These are phyloP conservation scores for Linum lewisii DNA, from an alignment of 345 rosid species.

Conservation along the genomic window DNA sequence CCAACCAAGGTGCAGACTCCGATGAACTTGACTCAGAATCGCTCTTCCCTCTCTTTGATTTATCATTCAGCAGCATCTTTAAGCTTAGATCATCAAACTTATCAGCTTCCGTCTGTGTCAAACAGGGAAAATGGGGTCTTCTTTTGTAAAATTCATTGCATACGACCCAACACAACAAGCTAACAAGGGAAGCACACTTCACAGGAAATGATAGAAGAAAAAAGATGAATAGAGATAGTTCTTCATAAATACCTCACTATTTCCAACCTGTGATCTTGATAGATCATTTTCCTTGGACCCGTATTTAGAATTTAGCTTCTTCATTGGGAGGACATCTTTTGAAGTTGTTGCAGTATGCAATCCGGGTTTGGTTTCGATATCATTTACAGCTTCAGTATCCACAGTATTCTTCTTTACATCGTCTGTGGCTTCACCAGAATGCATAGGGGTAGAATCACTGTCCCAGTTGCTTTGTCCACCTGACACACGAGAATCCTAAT, in stretches of 20 bases:
- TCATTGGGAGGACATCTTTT: conserved; percentile 16
- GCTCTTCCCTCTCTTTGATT: conserved; percentile 26
- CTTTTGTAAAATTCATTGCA: background rate
- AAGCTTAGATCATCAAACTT: conserved; percentile 46
- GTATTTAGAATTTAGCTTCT: conserved; percentile 12
- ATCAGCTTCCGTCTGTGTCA: conserved; percentile 31
- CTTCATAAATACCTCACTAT: conserved; percentile 27
- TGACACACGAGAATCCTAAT: conserved; percentile 13
- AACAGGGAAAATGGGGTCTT: background rate
- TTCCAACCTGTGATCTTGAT: conserved; percentile 20
- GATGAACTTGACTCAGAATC: conserved; percentile 15
- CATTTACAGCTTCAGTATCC: conserved; percentile 18
- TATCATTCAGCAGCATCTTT: conserved; percentile 40
- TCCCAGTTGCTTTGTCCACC: conserved; percentile 32
- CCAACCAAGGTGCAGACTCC: conserved; percentile 17
- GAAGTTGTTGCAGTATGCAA: conserved; percentile 12
- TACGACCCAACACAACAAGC: background rate
- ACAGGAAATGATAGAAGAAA: background rate
- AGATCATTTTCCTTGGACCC: conserved; percentile 21
- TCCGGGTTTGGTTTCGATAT: conserved; percentile 18
- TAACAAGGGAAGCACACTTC: background rate
- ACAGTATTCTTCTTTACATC: conserved; percentile 24
- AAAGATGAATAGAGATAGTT: background rate
- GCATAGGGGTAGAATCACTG: conserved; percentile 19
- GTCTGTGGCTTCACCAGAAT: conserved; percentile 25